Evolutionary conservation across 73 alveolate species (phyloP), one percentile per base, ranked within the genome.

Genomic region (Blepharisma stoltei): DNA sequence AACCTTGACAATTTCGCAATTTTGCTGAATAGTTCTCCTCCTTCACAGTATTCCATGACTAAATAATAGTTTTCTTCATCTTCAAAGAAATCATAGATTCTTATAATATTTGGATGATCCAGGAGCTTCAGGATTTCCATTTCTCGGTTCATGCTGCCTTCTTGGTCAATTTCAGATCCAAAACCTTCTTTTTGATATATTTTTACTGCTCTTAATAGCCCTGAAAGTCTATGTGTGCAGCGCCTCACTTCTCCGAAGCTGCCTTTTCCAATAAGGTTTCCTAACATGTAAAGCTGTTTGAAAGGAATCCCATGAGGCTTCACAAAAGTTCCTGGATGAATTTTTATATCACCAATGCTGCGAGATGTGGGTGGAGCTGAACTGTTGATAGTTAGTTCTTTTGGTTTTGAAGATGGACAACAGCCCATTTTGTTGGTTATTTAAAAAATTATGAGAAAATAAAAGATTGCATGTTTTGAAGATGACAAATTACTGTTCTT

Each of bases 61-160:
- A 92, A 60, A 76, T 92, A 92, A 55, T 70, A 86, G 80, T 82
- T 88, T 70, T 89, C 81, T 53, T 84, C 83, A 77, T 90, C 95
- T 77, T 81, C 77, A 87, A 71, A 92, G 82, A 80, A 90, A 76
- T 92, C 98, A 81, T 78, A 92, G 43, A 89, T 38, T 73, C 81
- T 92, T 6, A 92, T 90, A 65, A 92, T 86, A 81, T 89, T 88
- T 6, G 97, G 97, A 83, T 92, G 97, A 43, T 92, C 76, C 18
- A 20, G 21, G n/a, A 14, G 14, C 60, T 78, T 76, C 44, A 82
- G 73, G 6, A 60, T 78, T n/a, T 78, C 78, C 14, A 82, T 45
- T 47, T 82, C 90, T 41, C 60, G 54, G 0, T 41, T 7, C 70
- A 88, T 85, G 55, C 23, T 32, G 32, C 70, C 32, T 65, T 37